A percentile compares a stretch with the other conserved stretches of the same genome.
These are phyloP conservation scores for Ramalina peruviana DNA, from an alignment of 495 filamentous ascomycete species.

Conservation along the genomic window DNA sequence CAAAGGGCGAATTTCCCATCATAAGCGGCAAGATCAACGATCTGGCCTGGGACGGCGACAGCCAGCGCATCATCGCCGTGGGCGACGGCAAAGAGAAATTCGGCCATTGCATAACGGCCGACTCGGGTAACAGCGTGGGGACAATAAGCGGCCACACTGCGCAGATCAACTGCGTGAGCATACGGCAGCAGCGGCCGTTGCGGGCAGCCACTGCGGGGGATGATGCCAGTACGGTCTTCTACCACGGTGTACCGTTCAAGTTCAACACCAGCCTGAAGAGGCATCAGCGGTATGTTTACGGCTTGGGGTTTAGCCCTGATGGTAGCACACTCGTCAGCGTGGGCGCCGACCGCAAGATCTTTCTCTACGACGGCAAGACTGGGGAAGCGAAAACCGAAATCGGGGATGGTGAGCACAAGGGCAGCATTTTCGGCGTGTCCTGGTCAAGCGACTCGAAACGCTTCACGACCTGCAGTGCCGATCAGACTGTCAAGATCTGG, in stretches of 20 bases:
- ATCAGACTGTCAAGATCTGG: constrained; percentile 83
- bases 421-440: constrained; percentile 81
- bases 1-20: constrained; percentile 78
- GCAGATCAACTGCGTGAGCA: constrained; percentile 78
- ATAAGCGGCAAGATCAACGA: constrained; percentile 93
- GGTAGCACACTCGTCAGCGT: constrained; percentile 74
- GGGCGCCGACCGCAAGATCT: constrained; percentile 76
- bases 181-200: constrained; percentile 77
- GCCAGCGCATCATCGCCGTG: constrained; percentile 88
- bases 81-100: constrained; percentile 88
- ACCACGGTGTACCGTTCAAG: constrained; percentile 89
- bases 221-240: constrained; percentile 78
- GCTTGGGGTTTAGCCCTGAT: constrained; percentile 81
- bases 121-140: constrained; percentile 89
- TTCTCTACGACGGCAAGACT: constrained; percentile 89
- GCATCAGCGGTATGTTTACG: constrained; percentile 81
- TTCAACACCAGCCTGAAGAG: constrained; percentile 65
- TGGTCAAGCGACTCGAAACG: constrained; percentile 82
- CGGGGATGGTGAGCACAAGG: constrained; percentile 73
- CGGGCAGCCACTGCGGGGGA: constrained; percentile 84
- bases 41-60: constrained; percentile 94
- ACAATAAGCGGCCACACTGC: constrained; percentile 85
- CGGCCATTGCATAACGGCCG: constrained; percentile 88
- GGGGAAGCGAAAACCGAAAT: constrained; percentile 67
- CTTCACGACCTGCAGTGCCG: constrained; percentile 84